Percentiles rank a stretch among this genome's conserved stretches.
These are phyloP conservation scores for Pezicula neosporulosa DNA, from an alignment of 2,329 filamentous ascomycete genomes.

Conservation along the genomic window DNA sequence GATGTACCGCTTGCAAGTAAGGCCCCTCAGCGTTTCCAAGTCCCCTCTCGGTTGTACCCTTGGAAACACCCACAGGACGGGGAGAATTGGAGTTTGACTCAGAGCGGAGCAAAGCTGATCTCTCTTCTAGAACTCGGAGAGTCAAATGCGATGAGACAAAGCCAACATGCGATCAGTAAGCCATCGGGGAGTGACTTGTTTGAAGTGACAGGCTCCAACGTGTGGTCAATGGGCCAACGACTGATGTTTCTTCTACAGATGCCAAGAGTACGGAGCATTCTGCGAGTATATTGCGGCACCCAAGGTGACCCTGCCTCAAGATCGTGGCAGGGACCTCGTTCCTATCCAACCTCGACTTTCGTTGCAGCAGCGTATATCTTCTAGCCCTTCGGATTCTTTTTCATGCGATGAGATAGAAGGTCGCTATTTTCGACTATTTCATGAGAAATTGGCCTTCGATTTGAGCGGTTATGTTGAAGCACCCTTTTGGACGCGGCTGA, in stretches of 20 bases:
- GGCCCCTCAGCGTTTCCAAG: too few species aligned
- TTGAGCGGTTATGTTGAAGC: constrained; percentile 55
- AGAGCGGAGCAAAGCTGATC: too few species aligned
- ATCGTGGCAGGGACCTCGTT: constrained; percentile 7
- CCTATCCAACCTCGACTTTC: constrained; percentile 8
- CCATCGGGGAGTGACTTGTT: too few species aligned
- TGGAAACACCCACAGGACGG: too few species aligned
- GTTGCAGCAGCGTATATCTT: constrained; percentile 1
- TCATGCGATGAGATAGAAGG: constrained; percentile 9
- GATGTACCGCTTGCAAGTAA: too few species aligned
- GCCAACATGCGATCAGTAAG: too few species aligned
- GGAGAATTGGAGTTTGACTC: too few species aligned
- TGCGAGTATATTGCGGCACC: constrained; percentile 7
- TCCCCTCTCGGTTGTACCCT: too few species aligned
- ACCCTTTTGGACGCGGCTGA: constrained; percentile 58
- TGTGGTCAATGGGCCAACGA: too few species aligned
- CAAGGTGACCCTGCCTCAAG: constrained; percentile 1
- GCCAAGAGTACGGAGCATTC: constrained; percentile 10
- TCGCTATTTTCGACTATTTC: constrained; percentile 14
- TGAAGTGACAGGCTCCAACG: too few species aligned
- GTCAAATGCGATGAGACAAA: too few species aligned
- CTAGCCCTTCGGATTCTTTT: constrained; percentile 9
- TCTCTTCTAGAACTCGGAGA: too few species aligned
- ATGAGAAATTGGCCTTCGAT: constrained; percentile 10
- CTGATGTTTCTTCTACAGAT: constrained; percentile 3